These are phyloP conservation scores for Rhizomucor pusillus DNA, from an alignment of 371 early-diverging fungal genomes.

Conservation along the genomic window DNA sequence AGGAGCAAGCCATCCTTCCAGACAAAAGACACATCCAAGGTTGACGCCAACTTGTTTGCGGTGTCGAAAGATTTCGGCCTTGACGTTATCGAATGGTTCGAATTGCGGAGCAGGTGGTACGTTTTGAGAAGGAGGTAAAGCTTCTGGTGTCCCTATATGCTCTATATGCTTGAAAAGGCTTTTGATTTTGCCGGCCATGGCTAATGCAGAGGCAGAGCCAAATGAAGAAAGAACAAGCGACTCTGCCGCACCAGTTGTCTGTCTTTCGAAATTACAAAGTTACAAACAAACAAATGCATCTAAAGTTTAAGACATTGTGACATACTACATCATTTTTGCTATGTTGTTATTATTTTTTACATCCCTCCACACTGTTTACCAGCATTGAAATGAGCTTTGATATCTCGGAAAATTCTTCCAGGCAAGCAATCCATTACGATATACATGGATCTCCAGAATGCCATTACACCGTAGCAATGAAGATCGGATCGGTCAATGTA, in stretches of 20 bases:
- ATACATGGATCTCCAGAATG: slow-evolving; percentile 14
- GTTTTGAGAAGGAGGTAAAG: slow-evolving; percentile 8
- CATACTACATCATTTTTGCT: too few species aligned
- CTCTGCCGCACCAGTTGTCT: too few species aligned
- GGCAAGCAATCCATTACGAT: slow-evolving; percentile 14
- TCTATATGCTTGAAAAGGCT: slow-evolving; percentile 15
- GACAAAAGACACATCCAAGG: slow-evolving; percentile 60
- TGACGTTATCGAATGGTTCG: slow-evolving; percentile 16
- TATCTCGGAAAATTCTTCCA: not conserved
- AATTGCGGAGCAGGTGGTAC: slow-evolving; percentile 16
- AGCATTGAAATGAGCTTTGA: not conserved
- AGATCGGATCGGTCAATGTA: slow-evolving; percentile 8
- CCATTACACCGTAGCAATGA: slow-evolving; percentile 11
- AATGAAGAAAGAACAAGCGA: slow-evolving; percentile 1
- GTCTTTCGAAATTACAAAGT: too few species aligned
- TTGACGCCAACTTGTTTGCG: slow-evolving; percentile 54
- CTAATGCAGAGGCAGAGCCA: not conserved
- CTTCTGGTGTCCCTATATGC: slow-evolving; percentile 2
- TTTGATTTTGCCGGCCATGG: slow-evolving; percentile 7
- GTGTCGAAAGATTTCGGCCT: slow-evolving; percentile 23
- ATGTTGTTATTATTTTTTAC: too few species aligned
- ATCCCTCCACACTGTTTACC: not conserved
- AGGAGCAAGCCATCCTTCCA: slow-evolving; percentile 58
- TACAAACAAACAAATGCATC: too few species aligned
- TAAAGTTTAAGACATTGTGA: too few species aligned